Base-by-base conservation (phyloP, 2,329 filamentous ascomycete genomes). In the Chaetomiaceae sp. region DNA sequence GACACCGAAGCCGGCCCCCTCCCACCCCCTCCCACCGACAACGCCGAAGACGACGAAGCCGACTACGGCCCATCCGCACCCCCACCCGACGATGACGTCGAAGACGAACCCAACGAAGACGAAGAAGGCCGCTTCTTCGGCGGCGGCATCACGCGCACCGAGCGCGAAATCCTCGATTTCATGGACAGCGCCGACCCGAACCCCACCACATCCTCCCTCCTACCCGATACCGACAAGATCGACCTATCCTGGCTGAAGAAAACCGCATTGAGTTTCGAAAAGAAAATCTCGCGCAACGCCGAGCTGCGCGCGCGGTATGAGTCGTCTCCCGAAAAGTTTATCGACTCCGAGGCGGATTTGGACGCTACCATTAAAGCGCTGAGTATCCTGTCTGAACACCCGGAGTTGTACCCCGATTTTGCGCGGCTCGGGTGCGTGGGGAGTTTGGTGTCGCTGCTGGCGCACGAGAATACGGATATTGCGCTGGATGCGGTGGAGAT, bases 391-490 rank as follows among this genome's bases (percentile, higher is more conserved):
- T 84, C 88, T 5, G 91, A 99, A 64, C 89, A 97, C 66, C 80
- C 91, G 3, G 85, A 88, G 56, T 78, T 96, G 19, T 96, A 94
- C 69, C 75, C 75, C 12, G 89, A 95, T 57, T 91, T 96, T 64
- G 84, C 87, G 29, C 85, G 83, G 60, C 75, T 91, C 47, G 88
- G 88, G 19, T 88, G 84, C 55, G 83, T 84, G 0, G 81, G 72
- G 4, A 91, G 86, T 51, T 71, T 99, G 47, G 89, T 95, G 1
- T 82, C 85, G 2, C 72, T 99, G 48, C 75, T 99, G 45, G 87
- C 92, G 15, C 94, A 99, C 68, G 94, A 99, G 64, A 99, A 99
- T 68, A 92, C 91, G 0, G 94, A 99, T 66, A 95, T 99, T 60
- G 91, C 94, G 11, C 95, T 97, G 63, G 89, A 87, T 59, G 89